A percentile compares a stretch with the other conserved stretches of the same genome.
phyloP scores from a whole-genome alignment of 345 rosid genomes.

The Clausena lansium region DNA sequence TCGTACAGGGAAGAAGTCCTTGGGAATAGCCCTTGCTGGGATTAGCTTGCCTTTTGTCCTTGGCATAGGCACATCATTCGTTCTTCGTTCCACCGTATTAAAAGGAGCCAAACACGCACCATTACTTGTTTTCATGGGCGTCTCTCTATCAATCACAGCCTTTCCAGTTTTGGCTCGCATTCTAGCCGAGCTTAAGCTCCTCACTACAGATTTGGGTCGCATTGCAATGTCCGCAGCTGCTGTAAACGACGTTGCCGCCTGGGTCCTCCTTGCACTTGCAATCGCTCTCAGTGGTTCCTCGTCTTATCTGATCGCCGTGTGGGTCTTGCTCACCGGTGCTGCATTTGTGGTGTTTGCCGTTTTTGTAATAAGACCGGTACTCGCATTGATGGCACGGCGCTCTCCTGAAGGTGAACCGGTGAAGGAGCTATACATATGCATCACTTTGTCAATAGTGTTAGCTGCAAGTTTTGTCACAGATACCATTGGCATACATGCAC shows the following conservation, averaged over 20 bases:
- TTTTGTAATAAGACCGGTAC: slow-evolving; percentile 17
- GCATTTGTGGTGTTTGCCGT: slow-evolving; percentile 28
- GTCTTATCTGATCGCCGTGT: slow-evolving; percentile 30
- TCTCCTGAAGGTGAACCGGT: slow-evolving; percentile 49
- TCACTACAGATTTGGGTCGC: slow-evolving; percentile 50
- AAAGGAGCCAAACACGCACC: slow-evolving; percentile 44
- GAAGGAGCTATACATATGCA: slow-evolving; percentile 42
- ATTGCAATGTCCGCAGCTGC: slow-evolving; percentile 58
- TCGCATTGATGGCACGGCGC: slow-evolving; percentile 31
- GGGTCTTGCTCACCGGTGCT: slow-evolving; percentile 42
- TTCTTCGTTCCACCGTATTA: slow-evolving; percentile 52
- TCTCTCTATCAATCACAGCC: slow-evolving; percentile 49
- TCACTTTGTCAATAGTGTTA: slow-evolving; percentile 32
- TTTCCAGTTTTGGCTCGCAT: slow-evolving; percentile 49
- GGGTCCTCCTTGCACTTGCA: slow-evolving; percentile 49
- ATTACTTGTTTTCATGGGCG: slow-evolving; percentile 55
- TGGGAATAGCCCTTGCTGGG: slow-evolving; percentile 61
- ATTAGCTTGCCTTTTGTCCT: slow-evolving; percentile 61
- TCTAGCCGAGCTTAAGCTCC: slow-evolving; percentile 49
- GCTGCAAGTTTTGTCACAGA: slow-evolving; percentile 39
- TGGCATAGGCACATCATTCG: slow-evolving; percentile 64
- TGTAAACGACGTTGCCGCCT: slow-evolving; percentile 46
- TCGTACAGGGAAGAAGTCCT: slow-evolving; percentile 62
- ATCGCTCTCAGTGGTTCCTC: slow-evolving; percentile 34
- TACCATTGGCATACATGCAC: slow-evolving; percentile 45